Base-by-base conservation (phyloP, 208 protist genomes). In the Chromosphaera perkinsii region DNA sequence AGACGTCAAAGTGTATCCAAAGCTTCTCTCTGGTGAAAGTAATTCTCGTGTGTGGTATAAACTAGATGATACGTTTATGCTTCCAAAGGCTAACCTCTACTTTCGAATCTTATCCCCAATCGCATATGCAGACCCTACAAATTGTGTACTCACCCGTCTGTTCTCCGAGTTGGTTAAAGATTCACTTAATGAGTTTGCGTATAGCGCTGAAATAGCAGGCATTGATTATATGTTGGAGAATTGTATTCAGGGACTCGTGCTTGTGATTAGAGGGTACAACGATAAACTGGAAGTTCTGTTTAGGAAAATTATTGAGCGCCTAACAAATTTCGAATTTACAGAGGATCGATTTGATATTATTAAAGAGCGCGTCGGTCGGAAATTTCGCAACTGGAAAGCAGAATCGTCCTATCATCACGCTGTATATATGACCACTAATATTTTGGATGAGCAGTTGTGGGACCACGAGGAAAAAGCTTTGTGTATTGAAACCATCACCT, bases 111-210 rank as follows among this genome's bases (percentile, higher is more conserved):
- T 65, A 1, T 42, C 37, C 22, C 71, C 54, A 2, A 27, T 57
- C 24, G 49, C 54, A 35, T 66, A 72, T 39, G 37, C 42, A 36
- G 49, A 62, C 2, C 63, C 71, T 10, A 9, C 22, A 24, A 43
- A 73, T 51, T 37, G 65, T n/a, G 71, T 73, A 29, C 39, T 76
- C 33, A 73, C 67, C 39, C 29, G 62, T 32, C 49, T 75, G 29
- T 75, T 55, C 22, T 27, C 52, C 12, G 64, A 75, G 37, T 32
- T 75, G 29, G 33, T 75, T 20, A 59, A 75, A 55, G 74, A 78
- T 20, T 7, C 45, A 22, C 66, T 78, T 20, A 63, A 63, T 7
- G 74, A 78, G 69, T 61, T 72, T 17, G 39, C 65, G 29, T 80
- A 80, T 29, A 33, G 51, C 26, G 75, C 75, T 17, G n/a, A 24